Evolutionary conservation across 2,329 filamentous ascomycete species (phyloP), one percentile per base, ranked within the genome.

Genomic region (Claviceps pazoutovae): DNA sequence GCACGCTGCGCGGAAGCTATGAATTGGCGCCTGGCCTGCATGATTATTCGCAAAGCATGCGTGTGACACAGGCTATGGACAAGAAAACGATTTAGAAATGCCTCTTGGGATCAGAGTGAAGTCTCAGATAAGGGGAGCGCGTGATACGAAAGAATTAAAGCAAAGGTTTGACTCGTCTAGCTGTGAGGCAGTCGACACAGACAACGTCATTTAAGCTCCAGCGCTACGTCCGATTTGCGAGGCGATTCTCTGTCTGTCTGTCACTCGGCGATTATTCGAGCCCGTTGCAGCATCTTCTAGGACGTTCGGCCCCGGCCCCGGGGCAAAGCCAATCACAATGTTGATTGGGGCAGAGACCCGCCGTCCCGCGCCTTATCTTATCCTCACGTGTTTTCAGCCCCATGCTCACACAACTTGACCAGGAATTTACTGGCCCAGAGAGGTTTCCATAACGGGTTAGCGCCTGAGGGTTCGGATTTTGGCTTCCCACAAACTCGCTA

Each of bases 381-480:
- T 67, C 64, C 56, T 62, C 67, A 71, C 68, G 65, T 68, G 68
- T 49, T 17, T 47, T 48, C 58, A 64, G 61, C 64, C 64, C 64
- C 64, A 59, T 64, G 59, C 55, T 59, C 58, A 44, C 56, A 56
- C 56, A 55, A 49, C 21, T 51, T 53, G 52, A 54, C 54, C 42
- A 55, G 51, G 51, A 53, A 51, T 51, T 52, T 45, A 38, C 45
- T 41, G 26, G 54, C 49, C 50, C 56, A 53, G 56, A 51, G 56
- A 53, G 55, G 52, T 55, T 51, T 51, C 63, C 60, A 43, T 52
- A 66, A 63, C 47, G 62, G 62, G 53, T 55, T 67, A 68, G 68
- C 60, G 58, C 56, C 62, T 60, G 66, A 70, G 68, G 68, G 68
- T 66, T 68, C 66, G 66, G 64, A 67, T 65, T 70, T 70, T 68